phyloP scores from a whole-genome alignment of 2,329 filamentous ascomycete genomes.

The Trichoderma aggressivum region DNA sequence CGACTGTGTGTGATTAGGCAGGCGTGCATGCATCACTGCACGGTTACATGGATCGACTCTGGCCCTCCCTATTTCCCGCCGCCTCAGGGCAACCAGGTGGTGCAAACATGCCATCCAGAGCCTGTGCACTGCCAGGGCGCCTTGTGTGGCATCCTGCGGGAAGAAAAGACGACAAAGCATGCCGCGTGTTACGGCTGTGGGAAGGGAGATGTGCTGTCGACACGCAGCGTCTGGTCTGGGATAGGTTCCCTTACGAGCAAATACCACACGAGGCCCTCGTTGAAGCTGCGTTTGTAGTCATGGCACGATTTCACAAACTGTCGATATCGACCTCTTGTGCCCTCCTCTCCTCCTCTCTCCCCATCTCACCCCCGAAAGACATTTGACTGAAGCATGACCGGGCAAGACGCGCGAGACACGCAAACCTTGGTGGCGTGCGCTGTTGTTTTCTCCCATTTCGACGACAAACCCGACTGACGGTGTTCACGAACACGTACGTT shows the following conservation, averaged over 20 bases:
- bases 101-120: conserved; percentile 14
- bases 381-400: background rate
- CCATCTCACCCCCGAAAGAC: background rate
- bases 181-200: conserved; percentile 10
- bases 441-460: background rate
- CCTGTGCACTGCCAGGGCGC: background rate
- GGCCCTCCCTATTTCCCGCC: background rate
- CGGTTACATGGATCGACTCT: background rate
- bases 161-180: conserved; percentile 1
- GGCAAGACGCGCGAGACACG: background rate
- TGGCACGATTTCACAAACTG: background rate
- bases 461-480: background rate
- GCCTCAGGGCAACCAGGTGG: conserved; percentile 11
- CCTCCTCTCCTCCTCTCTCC: background rate
- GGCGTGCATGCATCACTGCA: background rate
- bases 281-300: background rate
- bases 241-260: background rate
- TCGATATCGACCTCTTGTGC: background rate
- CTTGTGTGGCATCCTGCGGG: conserved; percentile 1
- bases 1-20: background rate
- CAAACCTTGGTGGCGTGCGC: background rate
- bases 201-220: background rate
- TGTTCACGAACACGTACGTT: background rate
- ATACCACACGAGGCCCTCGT: background rate
- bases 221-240: background rate